phyloP scores from a whole-genome alignment of 148 eudicot species.

The Agrostemma githago region DNA sequence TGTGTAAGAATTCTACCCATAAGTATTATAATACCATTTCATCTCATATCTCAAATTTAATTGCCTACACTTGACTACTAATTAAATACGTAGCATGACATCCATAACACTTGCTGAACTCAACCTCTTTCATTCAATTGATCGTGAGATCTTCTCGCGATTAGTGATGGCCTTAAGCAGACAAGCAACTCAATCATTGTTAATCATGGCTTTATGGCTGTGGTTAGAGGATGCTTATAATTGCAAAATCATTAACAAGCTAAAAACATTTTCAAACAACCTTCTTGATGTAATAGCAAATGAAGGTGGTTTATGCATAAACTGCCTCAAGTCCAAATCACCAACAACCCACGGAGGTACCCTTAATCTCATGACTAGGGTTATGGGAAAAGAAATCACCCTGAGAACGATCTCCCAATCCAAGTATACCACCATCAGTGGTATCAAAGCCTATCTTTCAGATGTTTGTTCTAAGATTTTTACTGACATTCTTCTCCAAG shows the following conservation, averaged over 20 bases:
- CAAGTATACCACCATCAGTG: conserved; percentile 32
- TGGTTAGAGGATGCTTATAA: conserved; percentile 30
- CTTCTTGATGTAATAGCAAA: conserved; percentile 29
- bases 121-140: conserved; percentile 22
- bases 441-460: conserved; percentile 24
- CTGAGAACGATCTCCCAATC: conserved; percentile 11
- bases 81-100: conserved; percentile 5
- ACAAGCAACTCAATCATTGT: conserved; percentile 25
- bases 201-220: conserved; percentile 33
- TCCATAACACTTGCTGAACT: conserved; percentile 33
- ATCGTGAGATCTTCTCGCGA: conserved; percentile 21
- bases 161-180: conserved; percentile 23
- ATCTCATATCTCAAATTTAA: background rate
- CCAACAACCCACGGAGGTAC: conserved; percentile 20
- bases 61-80: background rate
- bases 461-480: conserved; percentile 32
- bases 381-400: conserved; percentile 19
- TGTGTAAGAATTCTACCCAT: background rate
- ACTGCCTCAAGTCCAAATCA: conserved; percentile 18
- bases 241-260: conserved; percentile 10
- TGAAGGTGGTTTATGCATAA: conserved; percentile 30
- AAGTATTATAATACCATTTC: background rate
- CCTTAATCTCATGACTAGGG: conserved; percentile 16
- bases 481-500: conserved; percentile 32
- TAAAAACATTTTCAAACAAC: conserved; percentile 6